Conservation (phyloP, 352 stramenopile genomes). For the Saprolegnia diclina region DNA sequence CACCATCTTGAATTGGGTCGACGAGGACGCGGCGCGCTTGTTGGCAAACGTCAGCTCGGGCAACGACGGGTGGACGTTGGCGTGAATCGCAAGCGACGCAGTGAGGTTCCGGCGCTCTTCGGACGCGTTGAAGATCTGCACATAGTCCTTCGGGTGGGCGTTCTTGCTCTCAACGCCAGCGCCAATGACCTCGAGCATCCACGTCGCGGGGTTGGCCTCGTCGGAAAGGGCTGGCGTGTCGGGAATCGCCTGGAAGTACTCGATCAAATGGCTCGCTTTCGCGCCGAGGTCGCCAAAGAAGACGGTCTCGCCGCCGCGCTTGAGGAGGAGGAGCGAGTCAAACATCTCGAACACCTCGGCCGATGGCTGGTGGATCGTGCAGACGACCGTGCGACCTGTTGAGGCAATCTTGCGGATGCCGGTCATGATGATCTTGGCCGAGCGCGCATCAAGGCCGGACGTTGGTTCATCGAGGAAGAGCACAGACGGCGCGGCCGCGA, state of each 20-base stretch:
- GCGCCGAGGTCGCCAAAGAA: constrained; percentile 55
- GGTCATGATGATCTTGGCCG: constrained; percentile 79
- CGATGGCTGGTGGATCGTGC: constrained; percentile 90
- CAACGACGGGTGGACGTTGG: constrained; percentile 22
- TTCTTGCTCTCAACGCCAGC: constrained; percentile 37
- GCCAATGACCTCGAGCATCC: constrained; percentile 55
- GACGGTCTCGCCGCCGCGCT: constrained; percentile 42
- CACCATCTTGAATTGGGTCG: constrained; percentile 42
- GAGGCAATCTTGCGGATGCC: constrained; percentile 81
- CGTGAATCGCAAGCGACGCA: constrained; percentile 36
- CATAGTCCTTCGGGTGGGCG: constrained; percentile 35
- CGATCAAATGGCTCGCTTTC: constrained; percentile 41
- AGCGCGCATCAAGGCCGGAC: constrained; percentile 82
- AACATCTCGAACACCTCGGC: constrained; percentile 87
- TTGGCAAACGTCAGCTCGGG: constrained; percentile 39
- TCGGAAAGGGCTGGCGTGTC: constrained; percentile 42
- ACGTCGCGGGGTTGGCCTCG: constrained; percentile 68
- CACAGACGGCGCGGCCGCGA: constrained; percentile 78
- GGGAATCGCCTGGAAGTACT: constrained; percentile 45
- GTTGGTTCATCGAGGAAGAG: constrained; percentile 89
- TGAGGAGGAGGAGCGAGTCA: constrained; percentile 75
- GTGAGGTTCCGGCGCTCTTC: constrained; percentile 37
- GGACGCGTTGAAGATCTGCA: constrained; percentile 37
- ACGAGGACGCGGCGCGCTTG: constrained; percentile 36
- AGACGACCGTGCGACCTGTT: constrained; percentile 73